Evolutionary conservation across 345 rosid genomes (phyloP).

Genomic region (Xanthoceras sorbifolium): DNA sequence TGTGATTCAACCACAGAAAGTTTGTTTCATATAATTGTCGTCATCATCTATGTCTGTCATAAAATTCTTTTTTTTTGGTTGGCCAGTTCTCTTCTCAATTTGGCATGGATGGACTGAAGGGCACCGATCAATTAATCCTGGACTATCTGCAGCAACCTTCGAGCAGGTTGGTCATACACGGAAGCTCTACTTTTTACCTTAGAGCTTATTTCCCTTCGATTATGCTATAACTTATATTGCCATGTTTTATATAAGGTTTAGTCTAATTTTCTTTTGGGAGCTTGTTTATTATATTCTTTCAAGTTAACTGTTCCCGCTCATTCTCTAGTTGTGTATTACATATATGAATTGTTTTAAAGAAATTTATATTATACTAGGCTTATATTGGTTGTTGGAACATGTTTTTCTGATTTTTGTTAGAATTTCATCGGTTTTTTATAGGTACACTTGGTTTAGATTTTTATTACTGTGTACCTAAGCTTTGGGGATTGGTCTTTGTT

Average conservation of each 20-base stretch:
- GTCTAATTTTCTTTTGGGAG: neutral
- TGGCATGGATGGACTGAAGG: slow-evolving; percentile 58
- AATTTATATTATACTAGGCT: neutral
- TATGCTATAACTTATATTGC: neutral
- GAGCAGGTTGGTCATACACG: slow-evolving; percentile 57
- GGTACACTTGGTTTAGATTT: neutral
- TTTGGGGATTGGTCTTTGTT: slow-evolving; percentile 8
- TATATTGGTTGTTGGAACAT: neutral
- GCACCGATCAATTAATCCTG: slow-evolving; percentile 73
- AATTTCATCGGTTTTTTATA: neutral
- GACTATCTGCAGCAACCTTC: slow-evolving; percentile 75
- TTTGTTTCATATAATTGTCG: neutral
- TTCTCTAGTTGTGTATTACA: neutral
- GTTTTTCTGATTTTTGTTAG: neutral
- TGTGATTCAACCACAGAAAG: slow-evolving; percentile 3
- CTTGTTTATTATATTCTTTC: neutral
- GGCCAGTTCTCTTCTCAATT: slow-evolving; percentile 51
- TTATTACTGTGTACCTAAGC: neutral
- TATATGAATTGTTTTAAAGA: neutral
- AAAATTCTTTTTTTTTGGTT: slow-evolving; percentile 5
- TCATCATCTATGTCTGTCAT: slow-evolving; percentile 3
- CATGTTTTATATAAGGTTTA: neutral
- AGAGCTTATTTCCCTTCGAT: neutral
- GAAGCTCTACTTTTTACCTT: neutral
- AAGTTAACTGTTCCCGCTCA: neutral